Conservation (phyloP, 371 early-diverging fungal species). For the Thermomucor indicae-seudaticae region DNA sequence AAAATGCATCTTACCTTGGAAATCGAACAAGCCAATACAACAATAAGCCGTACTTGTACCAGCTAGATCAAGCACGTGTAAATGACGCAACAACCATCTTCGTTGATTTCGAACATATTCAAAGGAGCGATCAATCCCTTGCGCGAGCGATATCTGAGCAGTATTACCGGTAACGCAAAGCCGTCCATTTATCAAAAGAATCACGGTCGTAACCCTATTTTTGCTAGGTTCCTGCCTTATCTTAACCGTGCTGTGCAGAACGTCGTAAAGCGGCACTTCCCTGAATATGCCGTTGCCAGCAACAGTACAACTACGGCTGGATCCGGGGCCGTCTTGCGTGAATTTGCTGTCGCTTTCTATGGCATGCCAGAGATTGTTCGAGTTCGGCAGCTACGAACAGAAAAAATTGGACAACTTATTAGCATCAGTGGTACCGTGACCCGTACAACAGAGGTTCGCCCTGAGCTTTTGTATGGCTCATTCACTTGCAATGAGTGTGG, state of each 20-base stretch:
- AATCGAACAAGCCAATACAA: constrained; percentile 8
- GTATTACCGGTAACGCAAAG: constrained; percentile 67
- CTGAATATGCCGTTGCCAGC: constrained; percentile 51
- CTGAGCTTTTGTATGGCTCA: constrained; percentile 92
- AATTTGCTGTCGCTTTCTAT: constrained; percentile 77
- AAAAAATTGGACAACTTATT: constrained; percentile 84
- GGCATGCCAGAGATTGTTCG: constrained; percentile 60
- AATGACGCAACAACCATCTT: constrained; percentile 67
- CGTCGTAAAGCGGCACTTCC: constrained; percentile 63
- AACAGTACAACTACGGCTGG: constrained; percentile 21
- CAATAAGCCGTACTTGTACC: constrained; percentile 49
- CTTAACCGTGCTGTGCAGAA: constrained; percentile 83
- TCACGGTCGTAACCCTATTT: neutral
- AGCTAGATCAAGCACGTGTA: constrained; percentile 52
- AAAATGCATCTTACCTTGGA: constrained; percentile 20
- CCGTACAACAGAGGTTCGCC: constrained; percentile 96
- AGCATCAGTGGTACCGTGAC: constrained; percentile 97
- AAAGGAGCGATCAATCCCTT: constrained; percentile 57
- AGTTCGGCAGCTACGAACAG: constrained; percentile 87
- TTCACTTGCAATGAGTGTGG: constrained; percentile 94
- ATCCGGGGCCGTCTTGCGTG: constrained; percentile 38
- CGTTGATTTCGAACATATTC: constrained; percentile 75
- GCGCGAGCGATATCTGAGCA: constrained; percentile 69
- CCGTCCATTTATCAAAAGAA: too few species aligned
- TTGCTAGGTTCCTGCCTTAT: constrained; percentile 77